These are phyloP conservation scores for Pythium utonaiense DNA, from an alignment of 352 stramenopile species.

Conservation along the genomic window DNA sequence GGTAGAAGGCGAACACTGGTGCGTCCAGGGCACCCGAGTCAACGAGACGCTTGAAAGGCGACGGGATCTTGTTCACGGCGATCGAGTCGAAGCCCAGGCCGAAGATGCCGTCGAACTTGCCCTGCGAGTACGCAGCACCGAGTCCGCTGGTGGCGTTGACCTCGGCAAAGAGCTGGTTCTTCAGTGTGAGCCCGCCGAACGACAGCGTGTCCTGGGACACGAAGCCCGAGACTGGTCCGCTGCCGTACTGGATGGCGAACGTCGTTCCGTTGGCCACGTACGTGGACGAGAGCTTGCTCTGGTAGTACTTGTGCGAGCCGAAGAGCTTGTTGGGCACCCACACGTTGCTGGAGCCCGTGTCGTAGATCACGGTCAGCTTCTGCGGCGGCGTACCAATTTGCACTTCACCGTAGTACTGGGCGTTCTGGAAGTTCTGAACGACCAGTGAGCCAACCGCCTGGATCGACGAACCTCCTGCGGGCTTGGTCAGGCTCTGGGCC, in stretches of 20 bases:
- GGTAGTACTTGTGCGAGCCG: constrained; percentile 82
- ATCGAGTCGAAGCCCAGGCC: constrained; percentile 94
- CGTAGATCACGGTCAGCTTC: constrained; percentile 93
- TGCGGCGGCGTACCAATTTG: constrained; percentile 88
- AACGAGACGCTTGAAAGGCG: constrained; percentile 92
- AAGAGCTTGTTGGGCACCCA: constrained; percentile 91
- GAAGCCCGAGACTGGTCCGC: constrained; percentile 88
- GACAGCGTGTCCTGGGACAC: constrained; percentile 86
- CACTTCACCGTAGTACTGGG: constrained; percentile 94
- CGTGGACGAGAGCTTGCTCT: constrained; percentile 59
- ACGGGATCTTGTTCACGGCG: constrained; percentile 87
- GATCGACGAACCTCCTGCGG: not conserved
- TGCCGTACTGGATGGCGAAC: constrained; percentile 96
- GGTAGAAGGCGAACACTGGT: constrained; percentile 95
- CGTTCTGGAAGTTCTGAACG: constrained; percentile 78
- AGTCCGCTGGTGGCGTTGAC: constrained; percentile 94
- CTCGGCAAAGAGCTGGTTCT: constrained; percentile 93
- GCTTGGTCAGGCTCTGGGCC: not conserved
- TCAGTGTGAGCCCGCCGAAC: constrained; percentile 54
- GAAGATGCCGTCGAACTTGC: constrained; percentile 98
- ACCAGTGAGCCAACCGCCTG: not conserved
- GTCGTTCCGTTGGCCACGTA: constrained; percentile 89
- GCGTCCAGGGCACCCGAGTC: constrained; percentile 80
- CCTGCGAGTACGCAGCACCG: constrained; percentile 90
- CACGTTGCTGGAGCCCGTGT: constrained; percentile 95